These are phyloP conservation scores for Hevea brasiliensis DNA, from an alignment of 345 rosid species.

Conservation along the genomic window DNA sequence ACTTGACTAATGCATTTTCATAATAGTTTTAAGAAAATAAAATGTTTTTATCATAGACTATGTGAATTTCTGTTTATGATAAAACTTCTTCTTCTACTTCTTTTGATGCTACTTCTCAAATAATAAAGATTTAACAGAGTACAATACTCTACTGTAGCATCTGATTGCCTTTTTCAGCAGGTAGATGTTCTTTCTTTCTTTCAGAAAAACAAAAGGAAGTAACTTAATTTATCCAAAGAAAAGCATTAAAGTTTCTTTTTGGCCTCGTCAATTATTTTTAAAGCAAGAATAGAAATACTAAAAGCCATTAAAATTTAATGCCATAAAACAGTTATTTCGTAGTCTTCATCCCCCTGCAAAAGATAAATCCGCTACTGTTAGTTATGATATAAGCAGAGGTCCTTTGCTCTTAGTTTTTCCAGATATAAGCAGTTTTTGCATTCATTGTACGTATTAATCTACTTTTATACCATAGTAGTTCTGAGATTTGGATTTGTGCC, in stretches of 20 bases:
- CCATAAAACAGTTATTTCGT: background rate
- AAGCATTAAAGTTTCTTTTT: background rate
- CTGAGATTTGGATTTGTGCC: slow-evolving; percentile 1
- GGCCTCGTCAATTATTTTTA: background rate
- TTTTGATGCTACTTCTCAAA: background rate
- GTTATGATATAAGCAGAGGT: background rate
- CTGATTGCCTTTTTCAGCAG: background rate
- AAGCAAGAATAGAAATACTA: background rate
- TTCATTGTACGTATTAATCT: background rate
- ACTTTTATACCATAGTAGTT: background rate
- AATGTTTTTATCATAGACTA: background rate
- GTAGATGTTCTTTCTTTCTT: background rate
- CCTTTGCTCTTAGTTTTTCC: background rate
- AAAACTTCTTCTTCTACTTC: background rate
- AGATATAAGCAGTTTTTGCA: background rate
- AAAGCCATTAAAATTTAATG: background rate
- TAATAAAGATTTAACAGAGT: background rate
- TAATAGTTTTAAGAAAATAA: slow-evolving; percentile 3
- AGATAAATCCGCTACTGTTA: background rate
- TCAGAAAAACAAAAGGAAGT: background rate
- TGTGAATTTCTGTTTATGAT: background rate
- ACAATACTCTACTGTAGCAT: background rate
- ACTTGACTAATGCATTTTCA: background rate
- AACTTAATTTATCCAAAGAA: background rate
- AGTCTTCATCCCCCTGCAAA: background rate